A percentile compares a stretch with the other conserved stretches of the same genome.
Conservation (phyloP, 1,284 basidiomycete species). For the Tilletia indica region DNA sequence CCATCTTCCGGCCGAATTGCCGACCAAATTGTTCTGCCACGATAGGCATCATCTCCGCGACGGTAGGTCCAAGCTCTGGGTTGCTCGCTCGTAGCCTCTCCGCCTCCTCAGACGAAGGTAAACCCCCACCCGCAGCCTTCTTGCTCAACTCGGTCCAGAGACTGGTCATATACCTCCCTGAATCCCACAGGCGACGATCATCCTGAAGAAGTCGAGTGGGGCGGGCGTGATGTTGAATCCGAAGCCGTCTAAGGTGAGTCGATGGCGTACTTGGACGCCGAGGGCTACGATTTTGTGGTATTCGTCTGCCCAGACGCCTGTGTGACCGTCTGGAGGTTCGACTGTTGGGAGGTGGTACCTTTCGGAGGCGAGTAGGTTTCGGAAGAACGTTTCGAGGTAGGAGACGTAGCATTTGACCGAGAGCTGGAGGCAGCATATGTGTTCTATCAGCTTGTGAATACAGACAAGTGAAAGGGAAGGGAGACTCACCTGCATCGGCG, state of each 20-base stretch:
- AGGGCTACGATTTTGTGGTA: slow-evolving; percentile 83
- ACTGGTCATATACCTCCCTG: slow-evolving; percentile 71
- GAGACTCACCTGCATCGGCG: slow-evolving; percentile 62
- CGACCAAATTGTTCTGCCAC: slow-evolving; percentile 25
- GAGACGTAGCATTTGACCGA: slow-evolving; percentile 71
- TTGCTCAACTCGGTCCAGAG: slow-evolving; percentile 39
- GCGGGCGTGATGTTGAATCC: slow-evolving; percentile 83
- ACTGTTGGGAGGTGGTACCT: slow-evolving; percentile 55
- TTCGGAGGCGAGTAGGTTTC: slow-evolving; percentile 63
- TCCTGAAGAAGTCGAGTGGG: slow-evolving; percentile 72
- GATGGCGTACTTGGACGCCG: slow-evolving; percentile 90
- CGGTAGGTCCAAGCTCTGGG: slow-evolving; percentile 13
- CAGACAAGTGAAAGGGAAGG: background rate
- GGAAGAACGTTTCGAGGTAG: slow-evolving; percentile 67
- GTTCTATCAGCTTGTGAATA: slow-evolving; percentile 1
- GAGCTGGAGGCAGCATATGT: slow-evolving; percentile 22
- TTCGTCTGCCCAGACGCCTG: slow-evolving; percentile 50
- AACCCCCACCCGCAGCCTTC: slow-evolving; percentile 20
- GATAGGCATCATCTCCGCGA: slow-evolving; percentile 10
- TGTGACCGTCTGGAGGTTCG: slow-evolving; percentile 40
- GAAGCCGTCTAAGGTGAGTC: slow-evolving; percentile 92
- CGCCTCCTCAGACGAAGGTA: background rate
- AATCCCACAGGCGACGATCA: slow-evolving; percentile 87
- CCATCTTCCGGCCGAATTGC: slow-evolving; percentile 23
- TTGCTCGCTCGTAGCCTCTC: background rate